Base-by-base conservation (phyloP, 176 grass and related monocot genomes). In the Paspalum notatum region DNA sequence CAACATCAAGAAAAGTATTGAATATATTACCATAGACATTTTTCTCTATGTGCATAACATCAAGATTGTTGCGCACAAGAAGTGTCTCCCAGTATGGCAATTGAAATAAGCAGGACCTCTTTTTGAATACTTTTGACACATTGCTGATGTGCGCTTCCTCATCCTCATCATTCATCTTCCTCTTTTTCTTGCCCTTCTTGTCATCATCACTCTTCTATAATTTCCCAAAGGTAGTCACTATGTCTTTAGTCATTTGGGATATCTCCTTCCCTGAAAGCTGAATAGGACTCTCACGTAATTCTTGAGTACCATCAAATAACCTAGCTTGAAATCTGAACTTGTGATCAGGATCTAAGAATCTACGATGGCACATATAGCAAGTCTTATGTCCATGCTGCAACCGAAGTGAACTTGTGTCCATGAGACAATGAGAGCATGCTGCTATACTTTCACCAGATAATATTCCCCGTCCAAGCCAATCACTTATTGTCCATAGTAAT, bases 361-460 rank as follows among this genome's bases (percentile, higher is more conserved):
- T 66, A 41, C 17, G 63, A 20, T 66, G 63, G 39, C 38, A 16
- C 63, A 66, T 66, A 16, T 66, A 66, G 50, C 50, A 52, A 25
- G 22, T 60, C 57, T 60, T 47, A 2, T 68, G 66, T 42, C 66
- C 20, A 15, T 70, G 67, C 14, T 70, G 47, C 44, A 70, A 12
- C 5, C 67, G 44, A 26, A 70, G 40, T 12, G 67, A 70, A 48
- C 67, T 48, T 14, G 67, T 70, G 12, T 26, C 2, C 25, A 13
- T 14, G 66, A 69, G 66, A 47, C 43, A 69, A 69, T 69, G 66
- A 24, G 66, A 69, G 66, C 66, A 69, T 24, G 44, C 12, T 15
- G 66, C n/a, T 69, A 48, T 15, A 24, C 43, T 69, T 47, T 69
- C 66, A 4, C 66, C 66, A 47, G 66, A 70, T n/a, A 70, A 5